Evolutionary conservation across 495 filamentous ascomycete genomes (phyloP), one percentile per base, ranked within the genome.

Genomic region (Darksidea phi): DNA sequence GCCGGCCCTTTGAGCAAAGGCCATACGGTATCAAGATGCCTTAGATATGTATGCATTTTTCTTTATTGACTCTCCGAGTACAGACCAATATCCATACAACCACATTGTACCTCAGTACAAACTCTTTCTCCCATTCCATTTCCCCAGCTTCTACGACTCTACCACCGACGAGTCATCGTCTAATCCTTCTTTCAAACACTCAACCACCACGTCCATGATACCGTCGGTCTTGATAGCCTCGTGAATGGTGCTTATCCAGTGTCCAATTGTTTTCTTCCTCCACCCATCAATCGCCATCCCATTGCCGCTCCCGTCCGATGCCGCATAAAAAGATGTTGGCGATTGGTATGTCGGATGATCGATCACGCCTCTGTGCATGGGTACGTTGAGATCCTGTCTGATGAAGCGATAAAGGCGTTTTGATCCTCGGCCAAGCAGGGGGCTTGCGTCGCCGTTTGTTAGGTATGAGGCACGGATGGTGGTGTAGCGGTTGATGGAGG

Each of bases 241-340:
- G 26, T 49, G 45, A 13, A 63, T 58, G 2, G 49, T 26, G 17
- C 54, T 36, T 11, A 51, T 52, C 43, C 28, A 45, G 7, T 42
- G 34, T 11, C 60, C 60, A 24, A 63, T 60, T 6, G 41, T 63
- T 26, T 58, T 48, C 45, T 51, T 63, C 60, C 43, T 25, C 58
- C 25, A 15, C 26, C 37, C 24, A 6, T 32, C 49, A 20, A 18
- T 8, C 18, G 6, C 24, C 12, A 11, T 37, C 24, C 7, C 15
- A 52, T 1, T 3, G 23, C 23, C 18, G 17, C 26, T 32, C 34
- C 18, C 28, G 20, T 20, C 13, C 2, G 25, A 20, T 17, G 8
- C 46, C 46, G 21, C 21, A 6, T 21, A 13, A 15, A 43, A n/a
- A n/a, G n/a, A n/a, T n/a, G 41, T 15, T 24, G 24, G 46, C 2